Base-by-base conservation (phyloP, 495 filamentous ascomycete genomes). In the Talaromyces nanjingensis region DNA sequence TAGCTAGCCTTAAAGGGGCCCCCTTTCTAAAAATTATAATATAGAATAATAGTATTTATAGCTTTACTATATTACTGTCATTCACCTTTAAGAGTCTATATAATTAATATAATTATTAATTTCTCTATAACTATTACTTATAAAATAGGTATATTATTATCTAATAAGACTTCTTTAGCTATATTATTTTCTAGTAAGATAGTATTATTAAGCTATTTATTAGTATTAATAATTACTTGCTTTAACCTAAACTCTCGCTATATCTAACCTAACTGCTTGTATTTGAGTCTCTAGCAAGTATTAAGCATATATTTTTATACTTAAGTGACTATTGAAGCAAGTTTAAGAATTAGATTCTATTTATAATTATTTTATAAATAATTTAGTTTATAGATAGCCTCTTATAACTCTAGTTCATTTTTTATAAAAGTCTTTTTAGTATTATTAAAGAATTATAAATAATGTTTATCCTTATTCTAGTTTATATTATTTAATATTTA, bases 1-100 rank as follows among this genome's bases (percentile, higher is more conserved):
- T 9, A 16, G 20, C 24, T 33, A 4, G 59, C 57, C 53, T 31
- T 57, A 64, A 62, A 65, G 68, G 55, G 67, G 64, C 63, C 58
- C 24, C 70, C 69, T 42, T 61, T 33, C 59, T 7, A 3, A 12
- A 39, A 61, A 45, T 42, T 18, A 61, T 33, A 61, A 14, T 61
- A 61, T 18, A 34, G 1, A 5, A 47, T 42, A 39, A 61, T 47
- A 22, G n/a, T 33, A 5, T 61, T 33, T 42, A 37, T 25, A 61
- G 4, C 18, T 42, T 5, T 14, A 42, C 18, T 61, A 3, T 14
- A 18, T 9, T 14, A 18, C 33, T 7, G 59, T 33, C 33, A 61
- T 42, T 61, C 27, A 2, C 34, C 34, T 42, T 42, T 33, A 12
- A 61, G 22, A 45, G 59, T 42, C 59, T 14, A 61, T 11, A 61